Evolutionary conservation across 352 stramenopile species (phyloP).

Genomic region (Pythium dissotocum): DNA sequence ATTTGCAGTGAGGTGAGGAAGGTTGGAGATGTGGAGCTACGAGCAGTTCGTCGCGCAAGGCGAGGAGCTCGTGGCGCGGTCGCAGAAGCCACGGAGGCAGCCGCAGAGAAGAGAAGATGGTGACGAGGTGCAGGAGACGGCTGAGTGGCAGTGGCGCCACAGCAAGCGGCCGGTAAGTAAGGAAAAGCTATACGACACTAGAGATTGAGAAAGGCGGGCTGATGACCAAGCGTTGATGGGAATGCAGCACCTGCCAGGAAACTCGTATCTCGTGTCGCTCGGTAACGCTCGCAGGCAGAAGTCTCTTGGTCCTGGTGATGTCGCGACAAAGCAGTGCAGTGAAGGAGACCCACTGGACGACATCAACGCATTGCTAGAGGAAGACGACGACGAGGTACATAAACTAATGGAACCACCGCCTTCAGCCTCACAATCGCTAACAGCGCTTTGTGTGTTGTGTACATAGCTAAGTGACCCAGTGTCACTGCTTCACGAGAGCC

Average conservation of each 20-base stretch:
- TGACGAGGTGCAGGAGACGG: slow-evolving; percentile 1
- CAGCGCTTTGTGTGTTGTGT: neutral
- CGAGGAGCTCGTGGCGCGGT: slow-evolving; percentile 40
- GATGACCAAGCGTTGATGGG: neutral
- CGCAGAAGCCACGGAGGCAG: slow-evolving; percentile 32
- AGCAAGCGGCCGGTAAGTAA: slow-evolving; percentile 46
- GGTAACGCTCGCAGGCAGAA: slow-evolving; percentile 30
- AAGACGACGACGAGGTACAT: slow-evolving; percentile 12
- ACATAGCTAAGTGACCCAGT: slow-evolving; percentile 10
- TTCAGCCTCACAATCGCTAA: neutral
- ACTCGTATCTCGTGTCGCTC: slow-evolving; percentile 66
- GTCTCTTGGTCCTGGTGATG: neutral
- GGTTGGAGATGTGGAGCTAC: slow-evolving; percentile 44
- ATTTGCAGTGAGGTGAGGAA: neutral
- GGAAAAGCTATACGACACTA: neutral
- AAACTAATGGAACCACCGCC: too few species aligned
- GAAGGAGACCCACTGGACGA: slow-evolving; percentile 3
- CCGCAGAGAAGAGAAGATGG: neutral
- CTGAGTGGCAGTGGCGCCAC: slow-evolving; percentile 62
- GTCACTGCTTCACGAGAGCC: neutral
- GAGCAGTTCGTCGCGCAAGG: slow-evolving; percentile 51
- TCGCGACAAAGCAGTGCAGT: neutral
- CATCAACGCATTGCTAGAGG: slow-evolving; percentile 21
- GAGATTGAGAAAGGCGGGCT: neutral
- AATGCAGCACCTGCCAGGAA: slow-evolving; percentile 57